Evolutionary conservation across 495 filamentous ascomycete genomes (phyloP).

Genomic region (Penicillium roqueforti): DNA sequence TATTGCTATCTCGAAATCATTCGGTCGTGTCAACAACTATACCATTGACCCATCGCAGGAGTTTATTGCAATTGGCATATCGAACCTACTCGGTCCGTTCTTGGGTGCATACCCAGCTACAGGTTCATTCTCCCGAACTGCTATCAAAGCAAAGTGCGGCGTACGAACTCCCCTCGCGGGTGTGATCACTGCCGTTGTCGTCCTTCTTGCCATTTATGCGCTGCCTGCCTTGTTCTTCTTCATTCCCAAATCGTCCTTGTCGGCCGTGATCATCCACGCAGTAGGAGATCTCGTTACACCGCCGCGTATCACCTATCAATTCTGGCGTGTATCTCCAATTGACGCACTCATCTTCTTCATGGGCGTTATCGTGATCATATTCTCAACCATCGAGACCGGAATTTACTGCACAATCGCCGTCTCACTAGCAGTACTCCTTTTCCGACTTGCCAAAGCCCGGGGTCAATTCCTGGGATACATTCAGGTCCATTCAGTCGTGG

Average conservation of each 20-base stretch:
- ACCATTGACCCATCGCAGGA: conserved; percentile 96
- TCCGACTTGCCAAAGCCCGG: conserved; percentile 72
- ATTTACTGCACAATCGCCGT: conserved; percentile 77
- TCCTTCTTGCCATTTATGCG: conserved; percentile 94
- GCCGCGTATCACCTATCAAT: conserved; percentile 85
- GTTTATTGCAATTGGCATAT: conserved; percentile 86
- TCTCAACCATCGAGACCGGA: conserved; percentile 80
- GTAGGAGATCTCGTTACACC: conserved; percentile 90
- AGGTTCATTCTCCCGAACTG: conserved; percentile 90
- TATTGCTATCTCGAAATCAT: conserved; percentile 95
- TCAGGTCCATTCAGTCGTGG: conserved; percentile 77
- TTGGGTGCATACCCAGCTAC: conserved; percentile 89
- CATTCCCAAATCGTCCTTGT: conserved; percentile 77
- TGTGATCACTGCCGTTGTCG: conserved; percentile 78
- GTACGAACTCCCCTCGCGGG: conserved; percentile 88
- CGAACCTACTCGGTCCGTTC: conserved; percentile 86
- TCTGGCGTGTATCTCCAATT: conserved; percentile 87
- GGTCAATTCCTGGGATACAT: conserved; percentile 83
- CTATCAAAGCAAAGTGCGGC: conserved; percentile 94
- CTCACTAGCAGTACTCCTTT: conserved; percentile 70
- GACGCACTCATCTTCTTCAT: conserved; percentile 90
- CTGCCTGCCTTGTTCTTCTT: conserved; percentile 88
- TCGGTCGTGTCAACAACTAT: conserved; percentile 93
- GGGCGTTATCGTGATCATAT: conserved; percentile 86
- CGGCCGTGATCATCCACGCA: conserved; percentile 93